Evolutionary conservation across 2,329 filamentous ascomycete species (phyloP).

Genomic region (Calonectria hongkongensis): DNA sequence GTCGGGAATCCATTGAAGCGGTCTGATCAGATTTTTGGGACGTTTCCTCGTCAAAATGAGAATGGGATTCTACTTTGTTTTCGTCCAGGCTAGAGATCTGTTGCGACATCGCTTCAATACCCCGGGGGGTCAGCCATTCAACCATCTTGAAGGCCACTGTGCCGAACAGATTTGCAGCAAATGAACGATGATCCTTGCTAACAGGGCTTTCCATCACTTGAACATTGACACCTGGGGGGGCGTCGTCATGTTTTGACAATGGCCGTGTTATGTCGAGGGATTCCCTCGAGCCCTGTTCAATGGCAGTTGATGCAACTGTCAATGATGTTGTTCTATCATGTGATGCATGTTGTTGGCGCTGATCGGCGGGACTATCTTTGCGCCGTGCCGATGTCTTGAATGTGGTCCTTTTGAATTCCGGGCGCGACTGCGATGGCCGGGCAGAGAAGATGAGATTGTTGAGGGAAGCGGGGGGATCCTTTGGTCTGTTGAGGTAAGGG

Average conservation of each 20-base stretch:
- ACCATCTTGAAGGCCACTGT: conserved; percentile 82
- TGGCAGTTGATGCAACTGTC: neutral
- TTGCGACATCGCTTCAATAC: conserved; percentile 69
- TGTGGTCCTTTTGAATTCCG: conserved; percentile 45
- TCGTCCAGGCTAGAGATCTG: conserved; percentile 53
- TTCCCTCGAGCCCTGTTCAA: conserved; percentile 4
- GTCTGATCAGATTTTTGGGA: neutral
- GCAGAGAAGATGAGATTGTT: conserved; percentile 68
- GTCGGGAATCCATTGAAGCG: conserved; percentile 18
- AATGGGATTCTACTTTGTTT: conserved; percentile 4
- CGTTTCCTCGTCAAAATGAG: neutral
- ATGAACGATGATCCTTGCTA: conserved; percentile 75
- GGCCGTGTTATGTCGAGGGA: conserved; percentile 6
- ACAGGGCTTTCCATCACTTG: conserved; percentile 67
- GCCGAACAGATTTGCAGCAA: conserved; percentile 78
- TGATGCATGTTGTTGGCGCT: conserved; percentile 23
- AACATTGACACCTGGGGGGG: conserved; percentile 53
- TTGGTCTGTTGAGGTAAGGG: conserved; percentile 66
- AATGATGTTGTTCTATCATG: conserved; percentile 28
- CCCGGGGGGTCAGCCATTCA: conserved; percentile 80
- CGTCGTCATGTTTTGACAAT: neutral
- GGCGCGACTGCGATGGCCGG: conserved; percentile 47
- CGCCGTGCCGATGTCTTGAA: conserved; percentile 31
- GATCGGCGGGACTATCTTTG: conserved; percentile 32
- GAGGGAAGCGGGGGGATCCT: conserved; percentile 66